Conservation (phyloP, 306 rosid species). For the Casuarina glauca region DNA sequence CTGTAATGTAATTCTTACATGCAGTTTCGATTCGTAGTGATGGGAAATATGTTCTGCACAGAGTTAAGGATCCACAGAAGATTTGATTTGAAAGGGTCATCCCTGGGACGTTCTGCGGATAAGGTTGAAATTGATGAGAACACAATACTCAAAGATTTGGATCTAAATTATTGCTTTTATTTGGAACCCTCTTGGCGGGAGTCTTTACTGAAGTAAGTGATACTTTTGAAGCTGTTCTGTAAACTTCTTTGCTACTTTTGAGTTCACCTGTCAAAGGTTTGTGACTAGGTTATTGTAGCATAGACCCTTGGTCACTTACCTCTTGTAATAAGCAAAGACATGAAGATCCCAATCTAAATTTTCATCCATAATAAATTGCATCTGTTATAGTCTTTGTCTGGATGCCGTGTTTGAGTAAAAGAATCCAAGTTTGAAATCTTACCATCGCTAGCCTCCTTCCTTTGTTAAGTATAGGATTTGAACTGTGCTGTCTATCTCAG, state of each 20-base stretch:
- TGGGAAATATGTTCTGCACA: constrained; percentile 99
- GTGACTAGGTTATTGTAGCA: constrained; percentile 17
- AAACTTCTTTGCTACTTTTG: not conserved
- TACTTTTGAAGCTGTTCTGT: constrained; percentile 12
- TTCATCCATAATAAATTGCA: not conserved
- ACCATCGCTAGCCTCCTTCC: constrained; percentile 11
- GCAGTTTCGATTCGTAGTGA: constrained; percentile 98
- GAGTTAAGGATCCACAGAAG: constrained; percentile 95
- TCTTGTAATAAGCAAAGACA: constrained; percentile 2
- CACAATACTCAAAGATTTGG: constrained; percentile 96
- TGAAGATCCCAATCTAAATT: not conserved
- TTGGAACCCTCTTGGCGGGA: constrained; percentile 97
- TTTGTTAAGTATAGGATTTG: not conserved
- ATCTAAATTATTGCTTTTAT: constrained; percentile 77
- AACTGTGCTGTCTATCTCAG: not conserved
- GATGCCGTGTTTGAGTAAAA: constrained; percentile 10
- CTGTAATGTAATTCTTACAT: constrained; percentile 25
- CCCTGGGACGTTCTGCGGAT: constrained; percentile 95
- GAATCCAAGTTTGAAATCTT: not conserved
- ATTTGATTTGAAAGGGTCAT: constrained; percentile 95
- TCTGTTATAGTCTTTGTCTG: not conserved
- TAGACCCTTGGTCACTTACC: not conserved
- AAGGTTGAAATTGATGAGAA: constrained; percentile 96
- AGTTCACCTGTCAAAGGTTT: constrained; percentile 15
- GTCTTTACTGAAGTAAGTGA: constrained; percentile 74